phyloP scores from a whole-genome alignment of 2,329 filamentous ascomycete genomes.

The Elsinoe fawcettii region DNA sequence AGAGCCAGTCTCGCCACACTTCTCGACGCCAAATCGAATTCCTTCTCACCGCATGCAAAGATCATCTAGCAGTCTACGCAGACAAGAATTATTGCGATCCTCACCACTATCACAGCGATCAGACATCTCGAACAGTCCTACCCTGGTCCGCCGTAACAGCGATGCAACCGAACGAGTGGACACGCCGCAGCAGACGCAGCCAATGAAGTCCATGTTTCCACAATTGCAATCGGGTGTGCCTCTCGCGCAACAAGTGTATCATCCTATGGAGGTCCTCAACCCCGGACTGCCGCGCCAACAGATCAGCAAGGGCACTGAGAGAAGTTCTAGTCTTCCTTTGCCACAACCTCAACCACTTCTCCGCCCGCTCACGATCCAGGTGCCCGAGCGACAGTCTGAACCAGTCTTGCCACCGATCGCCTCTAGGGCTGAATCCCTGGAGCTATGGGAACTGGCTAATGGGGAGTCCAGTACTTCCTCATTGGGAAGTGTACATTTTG shows the following conservation, averaged over 20 bases:
- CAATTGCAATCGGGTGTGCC: slow-evolving; percentile 61
- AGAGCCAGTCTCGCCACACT: slow-evolving; percentile 5
- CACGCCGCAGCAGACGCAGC: neutral
- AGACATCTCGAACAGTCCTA: slow-evolving; percentile 13
- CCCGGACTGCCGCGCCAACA: slow-evolving; percentile 1
- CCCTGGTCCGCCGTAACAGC: slow-evolving; percentile 15
- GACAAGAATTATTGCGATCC: neutral
- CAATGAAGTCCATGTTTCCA: slow-evolving; percentile 59
- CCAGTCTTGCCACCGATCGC: slow-evolving; percentile 1
- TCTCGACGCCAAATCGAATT: slow-evolving; percentile 2
- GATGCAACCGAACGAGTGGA: slow-evolving; percentile 1
- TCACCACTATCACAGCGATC: slow-evolving; percentile 11
- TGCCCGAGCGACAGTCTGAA: slow-evolving; percentile 16
- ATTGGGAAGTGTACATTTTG: slow-evolving; percentile 5
- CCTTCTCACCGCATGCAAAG: slow-evolving; percentile 2
- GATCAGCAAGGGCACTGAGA: neutral
- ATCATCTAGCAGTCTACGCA: slow-evolving; percentile 2
- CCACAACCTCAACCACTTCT: neutral
- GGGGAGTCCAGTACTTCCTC: neutral
- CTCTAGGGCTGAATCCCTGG: neutral
- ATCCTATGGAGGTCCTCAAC: slow-evolving; percentile 22
- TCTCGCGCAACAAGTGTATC: slow-evolving; percentile 62
- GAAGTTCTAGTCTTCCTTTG: neutral
- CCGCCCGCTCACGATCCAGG: slow-evolving; percentile 1
- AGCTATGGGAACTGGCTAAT: slow-evolving; percentile 16